Evolutionary conservation across 1,139 yeast genomes (phyloP).

Genomic region (Hansenula sp.): DNA sequence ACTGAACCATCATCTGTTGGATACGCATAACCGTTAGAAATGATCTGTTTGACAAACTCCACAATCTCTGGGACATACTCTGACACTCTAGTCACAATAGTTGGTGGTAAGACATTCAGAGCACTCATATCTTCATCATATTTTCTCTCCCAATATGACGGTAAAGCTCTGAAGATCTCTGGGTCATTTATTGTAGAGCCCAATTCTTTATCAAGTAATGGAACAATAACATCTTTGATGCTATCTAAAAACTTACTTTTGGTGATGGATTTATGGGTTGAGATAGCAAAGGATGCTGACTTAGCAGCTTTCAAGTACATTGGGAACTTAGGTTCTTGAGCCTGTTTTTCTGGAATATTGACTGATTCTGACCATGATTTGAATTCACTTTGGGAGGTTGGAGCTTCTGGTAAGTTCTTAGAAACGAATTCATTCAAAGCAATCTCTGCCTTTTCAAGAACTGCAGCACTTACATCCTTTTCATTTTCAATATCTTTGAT

Average conservation of each 20-base stretch:
- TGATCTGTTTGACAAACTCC: slow-evolving; percentile 68
- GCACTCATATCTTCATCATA: slow-evolving; percentile 82
- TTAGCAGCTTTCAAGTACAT: slow-evolving; percentile 74
- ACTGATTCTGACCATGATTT: slow-evolving; percentile 46
- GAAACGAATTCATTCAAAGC: slow-evolving; percentile 48
- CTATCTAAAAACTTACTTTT: slow-evolving; percentile 40
- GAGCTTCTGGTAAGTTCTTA: slow-evolving; percentile 54
- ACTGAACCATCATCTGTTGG: slow-evolving; percentile 83
- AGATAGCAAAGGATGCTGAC: slow-evolving; percentile 46
- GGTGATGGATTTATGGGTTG: slow-evolving; percentile 16
- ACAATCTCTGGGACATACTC: slow-evolving; percentile 94
- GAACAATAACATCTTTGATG: slow-evolving; percentile 72
- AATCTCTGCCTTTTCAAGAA: slow-evolving; percentile 35
- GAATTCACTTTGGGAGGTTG: slow-evolving; percentile 36
- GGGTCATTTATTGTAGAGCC: slow-evolving; percentile 86
- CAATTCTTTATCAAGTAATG: slow-evolving; percentile 61
- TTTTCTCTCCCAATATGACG: slow-evolving; percentile 86
- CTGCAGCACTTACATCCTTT: slow-evolving; percentile 31
- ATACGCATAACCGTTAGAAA: slow-evolving; percentile 80
- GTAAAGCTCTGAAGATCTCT: slow-evolving; percentile 71
- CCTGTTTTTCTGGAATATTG: slow-evolving; percentile 47
- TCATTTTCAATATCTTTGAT: slow-evolving; percentile 25
- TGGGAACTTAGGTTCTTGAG: slow-evolving; percentile 72
- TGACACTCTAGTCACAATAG: slow-evolving; percentile 91
- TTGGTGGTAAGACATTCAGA: slow-evolving; percentile 80